phyloP scores from a whole-genome alignment of 768 basidiomycete species.

The Podaxis mareebaensis region DNA sequence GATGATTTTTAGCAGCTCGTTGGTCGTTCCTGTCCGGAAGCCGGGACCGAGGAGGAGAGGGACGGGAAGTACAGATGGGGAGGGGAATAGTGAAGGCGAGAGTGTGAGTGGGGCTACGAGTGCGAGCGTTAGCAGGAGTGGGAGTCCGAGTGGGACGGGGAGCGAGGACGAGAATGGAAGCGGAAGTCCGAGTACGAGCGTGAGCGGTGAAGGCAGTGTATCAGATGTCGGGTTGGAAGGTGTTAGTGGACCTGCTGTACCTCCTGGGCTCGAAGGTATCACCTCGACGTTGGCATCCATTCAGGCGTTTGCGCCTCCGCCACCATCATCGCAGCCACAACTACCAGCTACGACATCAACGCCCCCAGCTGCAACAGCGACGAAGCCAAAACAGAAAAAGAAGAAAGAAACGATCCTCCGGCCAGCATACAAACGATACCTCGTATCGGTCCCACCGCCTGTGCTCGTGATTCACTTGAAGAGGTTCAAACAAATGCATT shows the following conservation, averaged over 20 bases:
- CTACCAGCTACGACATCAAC: slow-evolving; percentile 8
- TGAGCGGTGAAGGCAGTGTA: not conserved
- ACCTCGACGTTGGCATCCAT: not conserved
- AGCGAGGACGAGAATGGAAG: not conserved
- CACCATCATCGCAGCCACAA: not conserved
- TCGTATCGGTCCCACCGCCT: slow-evolving; percentile 83
- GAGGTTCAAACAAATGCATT: slow-evolving; percentile 85
- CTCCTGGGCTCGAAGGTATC: slow-evolving; percentile 4
- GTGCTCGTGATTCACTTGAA: slow-evolving; percentile 92
- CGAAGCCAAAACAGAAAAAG: slow-evolving; percentile 27
- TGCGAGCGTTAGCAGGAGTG: not conserved
- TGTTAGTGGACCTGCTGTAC: not conserved
- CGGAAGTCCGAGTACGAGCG: slow-evolving; percentile 11
- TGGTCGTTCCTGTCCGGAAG: slow-evolving; percentile 1
- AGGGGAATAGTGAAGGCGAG: slow-evolving; percentile 4
- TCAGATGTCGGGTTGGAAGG: not conserved
- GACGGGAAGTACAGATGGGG: slow-evolving; percentile 2
- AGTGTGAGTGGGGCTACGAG: slow-evolving; percentile 9
- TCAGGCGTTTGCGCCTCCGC: not conserved
- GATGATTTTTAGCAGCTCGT: slow-evolving; percentile 13
- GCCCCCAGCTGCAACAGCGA: not conserved
- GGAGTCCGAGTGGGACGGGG: slow-evolving; percentile 12
- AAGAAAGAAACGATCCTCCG: slow-evolving; percentile 72
- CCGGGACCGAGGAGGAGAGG: not conserved
- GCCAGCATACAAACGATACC: slow-evolving; percentile 91